Conservation (phyloP, 306 rosid genomes). For the Senna tora region DNA sequence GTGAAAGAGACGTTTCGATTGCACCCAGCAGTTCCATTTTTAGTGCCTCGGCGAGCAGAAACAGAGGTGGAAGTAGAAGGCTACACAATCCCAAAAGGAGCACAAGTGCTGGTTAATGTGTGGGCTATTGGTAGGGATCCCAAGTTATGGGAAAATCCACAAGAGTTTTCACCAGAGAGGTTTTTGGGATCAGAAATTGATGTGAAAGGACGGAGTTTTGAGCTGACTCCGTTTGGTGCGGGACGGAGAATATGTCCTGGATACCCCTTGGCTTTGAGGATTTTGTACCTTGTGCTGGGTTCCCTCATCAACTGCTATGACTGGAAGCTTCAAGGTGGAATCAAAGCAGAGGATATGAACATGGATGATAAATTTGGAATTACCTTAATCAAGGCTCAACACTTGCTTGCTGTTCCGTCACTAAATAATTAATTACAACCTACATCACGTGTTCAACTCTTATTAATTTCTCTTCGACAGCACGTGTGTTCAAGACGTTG, state of each 20-base stretch:
- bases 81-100: conserved; percentile 41
- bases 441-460: too few species aligned
- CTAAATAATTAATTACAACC: too few species aligned
- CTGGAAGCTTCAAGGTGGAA: conserved; percentile 53
- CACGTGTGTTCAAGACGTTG: too few species aligned
- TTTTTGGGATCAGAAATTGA: conserved; percentile 31
- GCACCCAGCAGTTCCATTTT: conserved; percentile 35
- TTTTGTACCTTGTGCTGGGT: conserved; percentile 45
- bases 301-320: conserved; percentile 47
- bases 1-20: conserved; percentile 1
- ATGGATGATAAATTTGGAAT: conserved; percentile 42
- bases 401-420: conserved; percentile 44
- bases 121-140: conserved; percentile 43
- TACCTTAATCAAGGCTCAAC: conserved; percentile 31
- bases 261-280: conserved; percentile 39
- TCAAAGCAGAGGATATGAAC: conserved; percentile 34
- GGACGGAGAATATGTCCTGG: conserved; percentile 48
- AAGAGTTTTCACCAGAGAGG: conserved; percentile 46
- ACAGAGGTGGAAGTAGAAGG: conserved; percentile 41
- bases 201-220: conserved; percentile 44
- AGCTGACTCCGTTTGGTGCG: conserved; percentile 45
- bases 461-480: too few species aligned
- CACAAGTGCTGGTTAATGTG: conserved; percentile 45
- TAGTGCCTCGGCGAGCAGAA: conserved; percentile 48
- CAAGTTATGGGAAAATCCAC: conserved; percentile 40